Base-by-base conservation (phyloP, 371 early-diverging fungal genomes). In the Lichtheimia hyalospora region DNA sequence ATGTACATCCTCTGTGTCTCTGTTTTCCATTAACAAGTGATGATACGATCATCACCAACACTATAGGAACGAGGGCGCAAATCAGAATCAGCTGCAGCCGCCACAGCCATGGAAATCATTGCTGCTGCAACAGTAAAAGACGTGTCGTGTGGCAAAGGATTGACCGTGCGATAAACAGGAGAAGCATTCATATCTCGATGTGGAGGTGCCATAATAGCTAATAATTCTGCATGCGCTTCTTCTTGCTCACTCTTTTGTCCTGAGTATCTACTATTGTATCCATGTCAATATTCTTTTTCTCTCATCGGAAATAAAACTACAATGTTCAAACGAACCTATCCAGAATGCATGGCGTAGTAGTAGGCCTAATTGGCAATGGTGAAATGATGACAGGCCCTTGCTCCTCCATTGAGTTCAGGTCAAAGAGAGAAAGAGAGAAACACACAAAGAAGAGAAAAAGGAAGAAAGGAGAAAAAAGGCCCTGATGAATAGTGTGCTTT, bases 11-110 rank as follows among this genome's bases (percentile, higher is more conserved):
- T 27, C 27, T 34, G 34, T 34, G 34, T 1, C 20, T 15, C 44
- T 46, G 2, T 10, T 12, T 16, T 14, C 18, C 18, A 27, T 55
- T 24, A 55, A 44, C 56, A 55, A 24, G 41, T 41, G 14, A 44
- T 20, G 42, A 21, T 55, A 18, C 56, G 56, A 44, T 55, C 56
- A 21, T 55, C 56, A 21, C 56, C 56, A 43, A 55, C 56, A 44
- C 56, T 55, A 20, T 55, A 55, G 20, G 56, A 55, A 20, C 56
- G 56, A 14, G 56, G 41, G 39, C 56, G 46, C 46, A 46, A 21
- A 18, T 54, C 41, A 5, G 14, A n/a, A 23, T 34, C 42, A 27
- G 56, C 44, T 3, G 56, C 56, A 39, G 41, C 41, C 20, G 56
- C 56, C 24, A 40, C 41, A 27, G 39, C 41, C 15, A 55, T 41